Base-by-base conservation (phyloP, 2,329 filamentous ascomycete genomes). In the Chaetomium sp. region DNA sequence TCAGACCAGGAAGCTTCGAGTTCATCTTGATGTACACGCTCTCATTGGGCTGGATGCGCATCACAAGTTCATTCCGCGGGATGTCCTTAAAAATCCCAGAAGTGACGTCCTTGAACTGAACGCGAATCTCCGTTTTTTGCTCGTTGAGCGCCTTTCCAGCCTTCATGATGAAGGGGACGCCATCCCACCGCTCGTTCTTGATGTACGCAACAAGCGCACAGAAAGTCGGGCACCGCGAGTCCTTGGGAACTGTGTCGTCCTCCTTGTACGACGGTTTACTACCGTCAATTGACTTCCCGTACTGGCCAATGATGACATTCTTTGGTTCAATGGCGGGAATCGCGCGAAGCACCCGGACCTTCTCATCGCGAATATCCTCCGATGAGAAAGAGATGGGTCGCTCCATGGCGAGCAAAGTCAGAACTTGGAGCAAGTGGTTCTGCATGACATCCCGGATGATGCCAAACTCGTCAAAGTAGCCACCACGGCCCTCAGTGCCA, bases 11-110 rank as follows among this genome's bases (percentile, higher is more conserved):
- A 57, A 99, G 81, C 81, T 99, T 99, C 35, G 92, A 97, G 86
- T 99, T 99, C 94, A 99, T 99, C 85, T 99, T 99, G 75, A 97
- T 95, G 78, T 99, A 99, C 64, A 99, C 91, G 71, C 89, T 95
- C 81, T 99, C 94, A 78, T 99, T 99, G 67, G 94, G 94, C 79
- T 99, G 94, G 63, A 99, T 95, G 65, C 94, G 91, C 79, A 99
- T 96, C 68, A 99, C 94, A 63, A 99, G 87, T 78, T 99, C 94
- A 79, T 99, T 99, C 65, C 95, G 88, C 58, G 94, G 95, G 69
- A 99, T 99, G 72, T 99, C 92, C 82, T 97, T 97, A 80, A 99
- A 99, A 74, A 99, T 99, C 64, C 95, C 94, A 49, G 91, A 96
- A 27, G 94, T 97, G 62, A 99, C 94, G 71, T 99, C 94, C 81